Evolutionary conservation across 176 grass and related monocot genomes (phyloP).

Genomic region (Lolium multiflorum): DNA sequence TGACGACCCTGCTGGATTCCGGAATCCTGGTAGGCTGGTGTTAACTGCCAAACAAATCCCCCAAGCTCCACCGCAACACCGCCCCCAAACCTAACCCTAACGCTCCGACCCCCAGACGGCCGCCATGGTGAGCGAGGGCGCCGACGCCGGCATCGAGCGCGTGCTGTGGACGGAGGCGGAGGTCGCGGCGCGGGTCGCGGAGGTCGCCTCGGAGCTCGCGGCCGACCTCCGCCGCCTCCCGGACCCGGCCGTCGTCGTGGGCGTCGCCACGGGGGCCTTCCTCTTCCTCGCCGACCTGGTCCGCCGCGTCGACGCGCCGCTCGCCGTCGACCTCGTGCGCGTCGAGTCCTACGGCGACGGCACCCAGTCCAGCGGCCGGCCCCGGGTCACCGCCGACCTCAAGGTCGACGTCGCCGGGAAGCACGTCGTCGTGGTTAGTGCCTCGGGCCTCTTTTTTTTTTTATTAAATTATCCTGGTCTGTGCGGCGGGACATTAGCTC

Average conservation of each 20-base stretch:
- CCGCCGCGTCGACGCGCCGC: conserved; percentile 59
- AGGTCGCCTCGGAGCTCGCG: conserved; percentile 63
- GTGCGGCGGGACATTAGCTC: not conserved
- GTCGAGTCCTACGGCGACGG: conserved; percentile 88
- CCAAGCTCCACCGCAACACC: conserved; percentile 17
- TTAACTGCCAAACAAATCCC: not conserved
- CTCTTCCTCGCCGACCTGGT: conserved; percentile 89
- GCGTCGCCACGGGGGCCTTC: conserved; percentile 85
- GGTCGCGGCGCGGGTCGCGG: conserved; percentile 63
- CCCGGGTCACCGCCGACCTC: conserved; percentile 73
- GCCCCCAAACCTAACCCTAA: conserved; percentile 23
- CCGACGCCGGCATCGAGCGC: conserved; percentile 60
- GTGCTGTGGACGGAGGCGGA: conserved; percentile 77
- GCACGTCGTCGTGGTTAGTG: conserved; percentile 77
- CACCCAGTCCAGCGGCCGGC: conserved; percentile 71
- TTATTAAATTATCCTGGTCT: not conserved
- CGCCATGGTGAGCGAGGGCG: conserved; percentile 53
- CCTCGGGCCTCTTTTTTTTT: not conserved
- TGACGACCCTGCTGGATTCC: no score
- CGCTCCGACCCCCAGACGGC: not conserved
- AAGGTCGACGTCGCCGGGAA: conserved; percentile 83
- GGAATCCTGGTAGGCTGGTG: no score
- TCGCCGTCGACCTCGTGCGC: conserved; percentile 76
- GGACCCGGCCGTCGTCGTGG: conserved; percentile 63
- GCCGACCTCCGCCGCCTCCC: conserved; percentile 60